Evolutionary conservation across 2,329 filamentous ascomycete species (phyloP), one percentile per base, ranked within the genome.

Genomic region (Pseudogymnoascus sp.): DNA sequence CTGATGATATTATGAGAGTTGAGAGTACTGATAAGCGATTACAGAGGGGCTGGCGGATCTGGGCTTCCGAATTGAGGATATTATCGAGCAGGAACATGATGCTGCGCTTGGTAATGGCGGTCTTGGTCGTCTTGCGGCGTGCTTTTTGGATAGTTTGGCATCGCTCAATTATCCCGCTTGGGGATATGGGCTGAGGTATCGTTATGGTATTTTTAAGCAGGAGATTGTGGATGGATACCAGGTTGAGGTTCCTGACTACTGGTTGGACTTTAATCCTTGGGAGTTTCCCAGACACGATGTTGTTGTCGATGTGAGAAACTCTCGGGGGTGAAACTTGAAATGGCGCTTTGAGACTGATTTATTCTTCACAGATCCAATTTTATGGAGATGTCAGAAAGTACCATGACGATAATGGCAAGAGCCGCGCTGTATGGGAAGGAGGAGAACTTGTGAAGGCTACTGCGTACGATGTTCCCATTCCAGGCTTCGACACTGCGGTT

Each of bases 181-280:
- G 94, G 94, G 94, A 37, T 99, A 99, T 72, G 94, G 93, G 63
- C 80, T 99, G 69, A 86, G 94, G 72, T 99, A 99, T 80, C 84
- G 92, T 75, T 97, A 97, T 74, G 90, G 90, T 73, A 99, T 99
- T 75, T 99, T 99, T 86, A 97, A 97, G 80, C 94, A 99, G 79
- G 94, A 97, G 79, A 97, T 99, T 70, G 87, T 97, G 65, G 90
- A 97, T 72, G 94, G 94, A 64, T 99, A 97, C 75, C 94, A 99
- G 77, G 92, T 99, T 67, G 94, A 99, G 74, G 90, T 97, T 64
- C 94, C 94, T 18, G 94, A 99, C 75, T 97, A 99, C 78, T 99
- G 94, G 94, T 85, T 99, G 62, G 94, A 97, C 75, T 97, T 97
- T 77, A 99, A 99, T 77, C 94, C 94, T 0, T 99, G 94, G 94